phyloP scores from a whole-genome alignment of 1,284 basidiomycete genomes.

The Marasmius sp. region DNA sequence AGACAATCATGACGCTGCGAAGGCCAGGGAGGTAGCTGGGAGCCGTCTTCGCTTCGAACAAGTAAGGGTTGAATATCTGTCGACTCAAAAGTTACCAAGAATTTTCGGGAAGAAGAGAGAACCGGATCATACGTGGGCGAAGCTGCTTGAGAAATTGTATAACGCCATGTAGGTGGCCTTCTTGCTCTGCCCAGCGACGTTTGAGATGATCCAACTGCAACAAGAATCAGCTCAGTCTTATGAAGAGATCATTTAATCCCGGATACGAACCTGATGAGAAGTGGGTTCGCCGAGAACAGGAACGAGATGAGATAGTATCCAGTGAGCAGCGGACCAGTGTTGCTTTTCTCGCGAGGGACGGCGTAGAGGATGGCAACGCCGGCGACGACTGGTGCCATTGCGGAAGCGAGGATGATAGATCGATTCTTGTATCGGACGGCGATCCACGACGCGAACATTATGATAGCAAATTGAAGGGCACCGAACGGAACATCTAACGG shows the following conservation, averaged over 20 bases:
- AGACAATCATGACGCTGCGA: neutral
- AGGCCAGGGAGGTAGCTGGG: neutral
- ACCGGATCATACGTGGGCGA: neutral
- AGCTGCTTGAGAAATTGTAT: neutral
- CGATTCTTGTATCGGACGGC: neutral
- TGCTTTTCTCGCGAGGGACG: neutral
- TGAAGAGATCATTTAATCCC: neutral
- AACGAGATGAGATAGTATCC: neutral
- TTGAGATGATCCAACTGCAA: constrained; percentile 2
- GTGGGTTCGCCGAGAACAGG: neutral
- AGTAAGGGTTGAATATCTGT: neutral
- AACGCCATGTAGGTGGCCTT: constrained; percentile 1
- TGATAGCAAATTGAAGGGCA: constrained; percentile 2
- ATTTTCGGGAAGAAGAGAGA: neutral
- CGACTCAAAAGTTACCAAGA: too few relatives aligned
- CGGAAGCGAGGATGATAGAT: neutral
- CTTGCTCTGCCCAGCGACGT: neutral
- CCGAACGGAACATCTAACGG: neutral
- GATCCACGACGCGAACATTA: constrained; percentile 1
- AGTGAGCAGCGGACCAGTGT: neutral
- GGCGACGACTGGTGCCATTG: neutral
- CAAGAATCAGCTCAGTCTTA: neutral
- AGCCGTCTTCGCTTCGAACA: neutral
- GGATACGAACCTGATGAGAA: neutral
- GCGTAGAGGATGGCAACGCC: neutral